Percentiles rank a stretch among this genome's conserved stretches.
Conservation (phyloP, 306 rosid species). For the Sophora flavescens region DNA sequence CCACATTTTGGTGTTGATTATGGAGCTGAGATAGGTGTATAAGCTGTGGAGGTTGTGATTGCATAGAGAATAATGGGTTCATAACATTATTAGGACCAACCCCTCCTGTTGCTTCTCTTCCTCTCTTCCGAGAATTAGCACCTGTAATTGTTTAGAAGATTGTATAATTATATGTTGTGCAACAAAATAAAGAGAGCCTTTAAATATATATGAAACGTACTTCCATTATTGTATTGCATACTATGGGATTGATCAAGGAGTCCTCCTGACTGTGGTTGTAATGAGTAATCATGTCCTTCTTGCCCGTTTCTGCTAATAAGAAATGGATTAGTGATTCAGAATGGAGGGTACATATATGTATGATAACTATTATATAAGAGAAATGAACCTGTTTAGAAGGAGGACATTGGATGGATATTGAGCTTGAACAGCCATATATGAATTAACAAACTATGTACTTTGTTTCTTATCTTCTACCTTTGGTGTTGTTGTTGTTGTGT, state of each 20-base stretch:
- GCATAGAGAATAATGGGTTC: slow-evolving; percentile 62
- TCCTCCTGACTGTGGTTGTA: slow-evolving; percentile 61
- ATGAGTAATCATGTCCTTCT: slow-evolving; percentile 70
- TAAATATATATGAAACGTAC: neutral
- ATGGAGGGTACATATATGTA: neutral
- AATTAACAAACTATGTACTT: neutral
- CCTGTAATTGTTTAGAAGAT: neutral
- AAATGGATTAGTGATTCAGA: neutral
- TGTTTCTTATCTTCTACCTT: slow-evolving; percentile 26
- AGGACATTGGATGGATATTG: slow-evolving; percentile 89
- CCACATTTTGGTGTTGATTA: slow-evolving; percentile 71
- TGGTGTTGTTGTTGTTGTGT: slow-evolving; percentile 26
- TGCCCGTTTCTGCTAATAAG: slow-evolving; percentile 65
- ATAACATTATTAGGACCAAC: slow-evolving; percentile 32
- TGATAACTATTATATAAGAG: neutral
- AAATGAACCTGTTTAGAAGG: slow-evolving; percentile 70
- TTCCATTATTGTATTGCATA: slow-evolving; percentile 67
- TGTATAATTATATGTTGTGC: no score
- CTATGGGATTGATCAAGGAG: slow-evolving; percentile 66
- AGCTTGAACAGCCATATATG: slow-evolving; percentile 92
- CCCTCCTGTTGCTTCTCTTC: slow-evolving; percentile 55
- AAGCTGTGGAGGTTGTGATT: slow-evolving; percentile 70
- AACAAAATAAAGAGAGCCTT: neutral
- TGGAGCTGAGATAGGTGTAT: slow-evolving; percentile 84
- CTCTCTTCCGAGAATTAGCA: slow-evolving; percentile 66